Percentiles rank a stretch among this genome's conserved stretches.
Evolutionary conservation across 805 yeast species (phyloP).

Genomic region (Spathaspora arborariae): DNA sequence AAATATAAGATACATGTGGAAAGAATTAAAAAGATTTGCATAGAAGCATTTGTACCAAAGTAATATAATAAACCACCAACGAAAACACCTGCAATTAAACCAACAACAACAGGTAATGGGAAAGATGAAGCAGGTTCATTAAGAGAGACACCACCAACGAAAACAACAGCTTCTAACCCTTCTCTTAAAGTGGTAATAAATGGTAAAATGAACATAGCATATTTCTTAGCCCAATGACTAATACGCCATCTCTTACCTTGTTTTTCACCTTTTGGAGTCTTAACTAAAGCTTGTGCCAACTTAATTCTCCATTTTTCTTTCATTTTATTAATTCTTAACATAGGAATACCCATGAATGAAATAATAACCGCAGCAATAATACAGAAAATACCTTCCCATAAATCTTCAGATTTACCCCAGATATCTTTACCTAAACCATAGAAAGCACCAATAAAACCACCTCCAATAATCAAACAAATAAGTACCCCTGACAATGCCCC

Average conservation of each 20-base stretch:
- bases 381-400: slow-evolving; percentile 94
- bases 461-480: slow-evolving; percentile 77
- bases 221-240: slow-evolving; percentile 46
- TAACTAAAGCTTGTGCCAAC: slow-evolving; percentile 75
- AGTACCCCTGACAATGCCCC: slow-evolving; percentile 71
- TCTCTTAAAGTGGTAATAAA: slow-evolving; percentile 86
- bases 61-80: slow-evolving; percentile 70
- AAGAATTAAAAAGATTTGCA: slow-evolving; percentile 76
- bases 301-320: slow-evolving; percentile 93
- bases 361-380: slow-evolving; percentile 83
- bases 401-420: slow-evolving; percentile 82
- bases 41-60: slow-evolving; percentile 72
- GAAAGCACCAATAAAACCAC: slow-evolving; percentile 92
- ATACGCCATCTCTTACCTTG: slow-evolving; percentile 34
- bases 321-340: slow-evolving; percentile 91
- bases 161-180: slow-evolving; percentile 93
- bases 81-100: slow-evolving; percentile 67
- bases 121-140: slow-evolving; percentile 47
- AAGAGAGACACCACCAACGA: slow-evolving; percentile 93
- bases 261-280: slow-evolving; percentile 44
- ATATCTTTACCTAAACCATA: slow-evolving; percentile 74
- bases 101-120: slow-evolving; percentile 87
- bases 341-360: slow-evolving; percentile 88
- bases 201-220: slow-evolving; percentile 85
- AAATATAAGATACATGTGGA: slow-evolving; percentile 85